These are phyloP conservation scores for Auriscalpium vulgare DNA, from an alignment of 768 basidiomycete species.

Conservation along the genomic window DNA sequence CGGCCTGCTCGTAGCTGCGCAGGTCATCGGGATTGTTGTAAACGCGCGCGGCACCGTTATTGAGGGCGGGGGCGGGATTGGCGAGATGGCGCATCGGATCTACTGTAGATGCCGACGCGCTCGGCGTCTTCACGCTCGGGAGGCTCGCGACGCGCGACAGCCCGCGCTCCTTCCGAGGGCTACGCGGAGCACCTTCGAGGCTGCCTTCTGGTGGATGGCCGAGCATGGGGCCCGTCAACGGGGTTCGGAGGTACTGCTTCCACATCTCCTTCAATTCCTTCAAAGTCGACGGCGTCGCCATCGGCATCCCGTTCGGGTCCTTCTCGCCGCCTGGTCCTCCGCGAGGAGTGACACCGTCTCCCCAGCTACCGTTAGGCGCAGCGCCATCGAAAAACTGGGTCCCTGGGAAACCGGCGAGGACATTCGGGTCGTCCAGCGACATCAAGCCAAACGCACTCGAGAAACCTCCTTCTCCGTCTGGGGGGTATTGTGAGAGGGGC, in stretches of 20 bases:
- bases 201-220: constrained; percentile 3
- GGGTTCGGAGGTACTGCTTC: constrained; percentile 69
- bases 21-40: constrained; percentile 49
- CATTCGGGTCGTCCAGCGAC: constrained; percentile 67
- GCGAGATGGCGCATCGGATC: constrained; percentile 9
- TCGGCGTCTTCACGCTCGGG: constrained; percentile 62
- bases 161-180: constrained; percentile 24
- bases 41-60: constrained; percentile 18
- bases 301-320: constrained; percentile 28
- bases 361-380: constrained; percentile 2
- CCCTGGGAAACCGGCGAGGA: constrained; percentile 57
- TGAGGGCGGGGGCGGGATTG: constrained; percentile 13
- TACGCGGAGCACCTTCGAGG: constrained; percentile 13
- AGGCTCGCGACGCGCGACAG: constrained; percentile 58
- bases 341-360: constrained; percentile 13
- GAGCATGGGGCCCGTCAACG: constrained; percentile 32
- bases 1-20: constrained; percentile 66
- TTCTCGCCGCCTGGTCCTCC: constrained; percentile 7
- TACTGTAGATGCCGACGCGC: constrained; percentile 19
- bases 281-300: constrained; percentile 23
- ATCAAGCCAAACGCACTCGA: constrained; percentile 60
- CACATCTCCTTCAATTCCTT: constrained; percentile 62
- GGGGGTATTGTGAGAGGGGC: background rate
- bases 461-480: constrained; percentile 20
- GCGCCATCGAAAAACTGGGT: constrained; percentile 49